These are phyloP conservation scores for Dipodascus albidus DNA, from an alignment of 805 yeast genomes.

Conservation along the genomic window DNA sequence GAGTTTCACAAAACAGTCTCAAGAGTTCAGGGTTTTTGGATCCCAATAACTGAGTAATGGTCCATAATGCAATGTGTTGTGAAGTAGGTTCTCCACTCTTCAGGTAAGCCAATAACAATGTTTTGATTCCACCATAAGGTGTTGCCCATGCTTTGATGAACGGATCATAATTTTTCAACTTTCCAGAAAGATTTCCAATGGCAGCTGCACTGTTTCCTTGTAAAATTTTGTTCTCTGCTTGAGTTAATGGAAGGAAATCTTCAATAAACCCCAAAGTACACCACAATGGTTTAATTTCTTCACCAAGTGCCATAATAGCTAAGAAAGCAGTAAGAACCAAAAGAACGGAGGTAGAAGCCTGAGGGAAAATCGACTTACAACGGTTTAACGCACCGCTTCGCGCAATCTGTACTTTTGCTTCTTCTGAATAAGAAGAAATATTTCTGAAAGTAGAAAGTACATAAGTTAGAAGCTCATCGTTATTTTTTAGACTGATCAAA, in stretches of 20 bases:
- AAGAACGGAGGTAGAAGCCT: constrained; percentile 82
- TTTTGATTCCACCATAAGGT: constrained; percentile 77
- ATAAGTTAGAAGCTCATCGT: constrained; percentile 95
- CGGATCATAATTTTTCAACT: constrained; percentile 72
- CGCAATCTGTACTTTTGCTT: constrained; percentile 79
- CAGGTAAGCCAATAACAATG: constrained; percentile 71
- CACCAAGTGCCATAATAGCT: constrained; percentile 93
- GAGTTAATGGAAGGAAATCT: constrained; percentile 84
- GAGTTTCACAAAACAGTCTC: constrained; percentile 21
- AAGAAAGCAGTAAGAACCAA: constrained; percentile 94
- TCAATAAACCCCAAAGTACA: constrained; percentile 75
- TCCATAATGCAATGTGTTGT: constrained; percentile 97
- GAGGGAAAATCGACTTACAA: constrained; percentile 76
- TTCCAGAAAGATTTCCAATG: constrained; percentile 85
- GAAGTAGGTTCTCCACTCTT: constrained; percentile 82
- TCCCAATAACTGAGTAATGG: constrained; percentile 83
- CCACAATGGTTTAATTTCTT: constrained; percentile 77
- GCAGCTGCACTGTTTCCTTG: constrained; percentile 99
- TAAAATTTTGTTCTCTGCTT: constrained; percentile 70
- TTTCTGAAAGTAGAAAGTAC: constrained; percentile 93
- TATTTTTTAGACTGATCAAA: constrained; percentile 62
- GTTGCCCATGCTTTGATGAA: constrained; percentile 68
- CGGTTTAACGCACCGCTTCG: constrained; percentile 94
- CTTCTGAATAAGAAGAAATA: constrained; percentile 89
- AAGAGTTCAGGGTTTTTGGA: constrained; percentile 56